Evolutionary conservation across 202 grass and related monocot species (phyloP).

Genomic region (Setaria viridis): DNA sequence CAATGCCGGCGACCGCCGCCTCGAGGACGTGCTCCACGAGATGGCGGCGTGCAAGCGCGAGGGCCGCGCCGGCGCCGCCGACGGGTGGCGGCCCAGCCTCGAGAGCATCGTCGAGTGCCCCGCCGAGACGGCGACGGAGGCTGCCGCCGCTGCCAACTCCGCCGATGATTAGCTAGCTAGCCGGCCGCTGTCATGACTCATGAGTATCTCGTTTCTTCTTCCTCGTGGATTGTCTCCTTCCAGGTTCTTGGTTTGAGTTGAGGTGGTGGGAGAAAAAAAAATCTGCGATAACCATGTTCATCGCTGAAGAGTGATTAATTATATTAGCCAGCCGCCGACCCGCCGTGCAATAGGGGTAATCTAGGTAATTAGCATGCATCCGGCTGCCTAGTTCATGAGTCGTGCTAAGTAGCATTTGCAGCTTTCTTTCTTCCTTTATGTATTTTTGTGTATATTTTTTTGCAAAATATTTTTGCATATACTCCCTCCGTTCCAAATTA

Average conservation of each 20-base stretch:
- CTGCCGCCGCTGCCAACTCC: neutral
- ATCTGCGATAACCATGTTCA: neutral
- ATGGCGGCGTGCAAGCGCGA: constrained; percentile 53
- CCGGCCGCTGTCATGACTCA: neutral
- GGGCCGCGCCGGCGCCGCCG: neutral
- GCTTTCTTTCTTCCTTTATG: neutral
- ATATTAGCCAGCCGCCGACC: neutral
- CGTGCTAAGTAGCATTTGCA: neutral
- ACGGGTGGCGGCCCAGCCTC: constrained; percentile 70
- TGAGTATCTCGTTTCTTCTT: neutral
- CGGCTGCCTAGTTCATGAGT: neutral
- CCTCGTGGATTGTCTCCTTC: neutral
- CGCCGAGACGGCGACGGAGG: constrained; percentile 8
- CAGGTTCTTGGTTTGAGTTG: too few relatives aligned
- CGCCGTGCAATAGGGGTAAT: neutral
- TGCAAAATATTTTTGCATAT: too few relatives aligned
- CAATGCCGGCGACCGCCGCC: constrained; percentile 59
- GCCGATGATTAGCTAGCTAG: neutral
- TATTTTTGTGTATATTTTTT: neutral
- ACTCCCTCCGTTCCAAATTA: too few relatives aligned
- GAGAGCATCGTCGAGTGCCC: constrained; percentile 72
- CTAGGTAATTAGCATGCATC: neutral
- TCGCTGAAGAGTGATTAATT: neutral
- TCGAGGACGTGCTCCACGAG: constrained; percentile 65
- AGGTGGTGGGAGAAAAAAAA: neutral